Evolutionary conservation across 176 grass and related monocot species (phyloP).

Genomic region (Lolium rigidum): DNA sequence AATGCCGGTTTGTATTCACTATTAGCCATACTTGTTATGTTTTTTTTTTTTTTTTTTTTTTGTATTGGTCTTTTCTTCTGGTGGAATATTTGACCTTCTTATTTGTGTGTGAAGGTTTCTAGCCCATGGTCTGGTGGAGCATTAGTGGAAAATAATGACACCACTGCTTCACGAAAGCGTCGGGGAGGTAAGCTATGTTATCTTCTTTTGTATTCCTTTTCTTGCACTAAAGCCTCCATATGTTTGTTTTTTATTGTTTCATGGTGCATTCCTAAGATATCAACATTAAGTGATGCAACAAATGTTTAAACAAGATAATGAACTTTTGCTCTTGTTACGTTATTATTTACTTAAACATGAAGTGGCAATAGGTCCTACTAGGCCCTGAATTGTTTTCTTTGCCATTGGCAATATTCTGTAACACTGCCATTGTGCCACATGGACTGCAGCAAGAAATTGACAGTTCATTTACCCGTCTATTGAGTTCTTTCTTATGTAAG

Average conservation of each 20-base stretch:
- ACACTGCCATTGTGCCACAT: background rate
- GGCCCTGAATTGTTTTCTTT: background rate
- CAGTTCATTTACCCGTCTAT: background rate
- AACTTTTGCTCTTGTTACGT: conserved; percentile 3
- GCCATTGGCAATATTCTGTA: background rate
- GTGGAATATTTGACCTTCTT: background rate
- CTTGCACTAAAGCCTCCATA: background rate
- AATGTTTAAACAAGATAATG: background rate
- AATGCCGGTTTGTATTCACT: conserved; percentile 70
- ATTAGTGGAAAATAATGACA: conserved; percentile 74
- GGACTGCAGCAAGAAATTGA: background rate
- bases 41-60: background rate
- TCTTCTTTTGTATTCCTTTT: background rate
- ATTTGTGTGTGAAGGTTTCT: conserved; percentile 60
- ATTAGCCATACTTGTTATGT: conserved; percentile 12
- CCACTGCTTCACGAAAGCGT: conserved; percentile 82
- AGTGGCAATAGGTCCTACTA: conserved; percentile 5
- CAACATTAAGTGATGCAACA: conserved; percentile 6
- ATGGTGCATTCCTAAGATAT: conserved; percentile 5
- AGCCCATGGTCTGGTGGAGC: conserved; percentile 73
- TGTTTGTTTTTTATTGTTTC: background rate
- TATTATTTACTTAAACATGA: conserved; percentile 6
- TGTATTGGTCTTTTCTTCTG: conserved; percentile 8
- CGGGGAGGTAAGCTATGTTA: conserved; percentile 69
- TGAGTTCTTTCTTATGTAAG: conserved; percentile 24